These are phyloP conservation scores for Plectosphaerella plurivora DNA, from an alignment of 2,329 filamentous ascomycete species.

Conservation along the genomic window DNA sequence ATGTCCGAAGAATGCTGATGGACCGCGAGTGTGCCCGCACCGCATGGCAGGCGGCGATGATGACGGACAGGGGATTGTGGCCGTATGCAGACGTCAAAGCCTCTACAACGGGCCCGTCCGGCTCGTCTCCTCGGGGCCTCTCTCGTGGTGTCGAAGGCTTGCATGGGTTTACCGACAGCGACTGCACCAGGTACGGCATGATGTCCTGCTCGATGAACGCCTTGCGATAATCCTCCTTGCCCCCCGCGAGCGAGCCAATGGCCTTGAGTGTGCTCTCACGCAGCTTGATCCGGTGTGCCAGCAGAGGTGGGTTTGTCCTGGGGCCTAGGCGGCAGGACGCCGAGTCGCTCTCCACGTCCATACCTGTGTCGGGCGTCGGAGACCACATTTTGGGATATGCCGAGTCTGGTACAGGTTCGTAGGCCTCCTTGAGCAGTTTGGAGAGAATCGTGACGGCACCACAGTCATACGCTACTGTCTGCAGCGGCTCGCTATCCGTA, in stretches of 20 bases:
- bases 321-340: constrained; percentile 49
- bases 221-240: constrained; percentile 81
- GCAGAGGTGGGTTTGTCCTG: constrained; percentile 54
- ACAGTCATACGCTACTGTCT: constrained; percentile 74
- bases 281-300: constrained; percentile 67
- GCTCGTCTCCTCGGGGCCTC: constrained; percentile 30
- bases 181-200: constrained; percentile 77
- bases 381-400: constrained; percentile 32
- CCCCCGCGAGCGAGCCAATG: constrained; percentile 74
- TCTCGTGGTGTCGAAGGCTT: constrained; percentile 43
- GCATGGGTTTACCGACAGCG: constrained; percentile 55
- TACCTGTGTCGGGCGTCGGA: constrained; percentile 26
- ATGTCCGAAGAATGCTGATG: constrained; percentile 77
- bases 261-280: constrained; percentile 74
- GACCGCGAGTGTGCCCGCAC: constrained; percentile 80
- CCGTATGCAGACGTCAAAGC: constrained; percentile 50
- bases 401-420: constrained; percentile 35
- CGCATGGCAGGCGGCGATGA: constrained; percentile 81
- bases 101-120: constrained; percentile 22
- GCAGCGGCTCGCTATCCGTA: constrained; percentile 71
- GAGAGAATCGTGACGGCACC: constrained; percentile 41
- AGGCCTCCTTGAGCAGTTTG: constrained; percentile 46
- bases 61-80: constrained; percentile 67
- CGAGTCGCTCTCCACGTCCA: constrained; percentile 26
- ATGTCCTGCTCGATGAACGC: constrained; percentile 77